phyloP scores from a whole-genome alignment of 768 basidiomycete genomes.

The Termitomyces sp. region DNA sequence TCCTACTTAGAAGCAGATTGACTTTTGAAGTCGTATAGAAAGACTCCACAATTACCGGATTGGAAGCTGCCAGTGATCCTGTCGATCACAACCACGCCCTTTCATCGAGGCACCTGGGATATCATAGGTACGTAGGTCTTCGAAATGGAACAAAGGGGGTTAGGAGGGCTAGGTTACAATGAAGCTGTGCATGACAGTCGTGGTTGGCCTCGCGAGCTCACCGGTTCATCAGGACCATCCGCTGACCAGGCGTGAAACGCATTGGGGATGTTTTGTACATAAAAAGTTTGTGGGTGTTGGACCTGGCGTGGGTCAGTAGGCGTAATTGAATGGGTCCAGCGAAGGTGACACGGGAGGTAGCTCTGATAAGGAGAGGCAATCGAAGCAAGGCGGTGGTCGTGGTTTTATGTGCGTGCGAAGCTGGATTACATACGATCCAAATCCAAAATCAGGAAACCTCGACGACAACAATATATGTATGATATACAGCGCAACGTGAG shows the following conservation, averaged over 20 bases:
- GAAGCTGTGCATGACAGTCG: not conserved
- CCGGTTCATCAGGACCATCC: not conserved
- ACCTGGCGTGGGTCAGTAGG: not conserved
- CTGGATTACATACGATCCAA: not conserved
- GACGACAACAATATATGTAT: not conserved
- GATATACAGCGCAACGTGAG: slow-evolving; percentile 7
- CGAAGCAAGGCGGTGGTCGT: not conserved
- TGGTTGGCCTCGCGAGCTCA: not conserved
- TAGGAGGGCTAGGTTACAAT: not conserved
- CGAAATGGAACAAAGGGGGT: not conserved
- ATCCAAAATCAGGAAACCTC: not conserved
- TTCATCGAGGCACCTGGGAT: not conserved
- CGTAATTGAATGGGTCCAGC: not conserved
- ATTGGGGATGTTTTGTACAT: not conserved
- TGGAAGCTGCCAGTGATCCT: not conserved
- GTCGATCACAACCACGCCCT: not conserved
- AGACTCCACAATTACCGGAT: not conserved
- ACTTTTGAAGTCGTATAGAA: not conserved
- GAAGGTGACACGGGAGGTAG: not conserved
- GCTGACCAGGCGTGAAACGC: not conserved
- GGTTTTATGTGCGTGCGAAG: not conserved
- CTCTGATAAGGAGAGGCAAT: not conserved
- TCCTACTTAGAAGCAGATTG: not conserved
- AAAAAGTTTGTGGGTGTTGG: not conserved
- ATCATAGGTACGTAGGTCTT: not conserved